Percentiles rank a stretch among this genome's conserved stretches.
phyloP scores from a whole-genome alignment of 495 filamentous ascomycete species.

The Trichoderma gamsii region DNA sequence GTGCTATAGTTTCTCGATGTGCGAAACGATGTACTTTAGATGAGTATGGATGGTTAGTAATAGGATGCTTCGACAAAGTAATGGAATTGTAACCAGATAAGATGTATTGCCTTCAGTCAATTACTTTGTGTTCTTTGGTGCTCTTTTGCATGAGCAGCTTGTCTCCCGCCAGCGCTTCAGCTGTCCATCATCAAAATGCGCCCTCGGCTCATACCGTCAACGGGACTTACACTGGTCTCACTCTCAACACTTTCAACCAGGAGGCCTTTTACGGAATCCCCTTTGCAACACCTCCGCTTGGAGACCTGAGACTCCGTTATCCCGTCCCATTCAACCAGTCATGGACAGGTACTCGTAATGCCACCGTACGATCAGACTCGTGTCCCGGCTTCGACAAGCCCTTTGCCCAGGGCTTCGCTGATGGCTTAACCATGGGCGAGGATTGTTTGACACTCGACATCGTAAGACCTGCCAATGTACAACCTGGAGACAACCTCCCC shows the following conservation, averaged over 20 bases:
- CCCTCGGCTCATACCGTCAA: conserved; percentile 1
- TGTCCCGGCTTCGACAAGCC: conserved; percentile 2
- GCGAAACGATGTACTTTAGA: neutral
- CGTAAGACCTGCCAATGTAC: neutral
- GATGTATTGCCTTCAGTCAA: neutral
- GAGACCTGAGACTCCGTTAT: neutral
- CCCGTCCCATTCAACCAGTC: conserved; percentile 1
- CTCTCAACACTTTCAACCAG: conserved; percentile 1
- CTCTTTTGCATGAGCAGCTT: neutral
- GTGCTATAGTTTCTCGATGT: neutral
- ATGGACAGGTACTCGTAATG: conserved; percentile 9
- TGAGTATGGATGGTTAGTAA: neutral
- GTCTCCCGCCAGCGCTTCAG: conserved; percentile 3
- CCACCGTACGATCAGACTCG: conserved; percentile 3
- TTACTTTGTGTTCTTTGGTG: neutral
- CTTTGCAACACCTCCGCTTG: neutral
- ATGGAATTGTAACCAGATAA: neutral
- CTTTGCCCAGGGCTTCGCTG: conserved; percentile 5
- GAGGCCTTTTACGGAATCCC: conserved; percentile 8
- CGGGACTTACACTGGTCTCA: conserved; percentile 6
- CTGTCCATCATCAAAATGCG: neutral
- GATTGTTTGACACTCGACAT: conserved; percentile 7
- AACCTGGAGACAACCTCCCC: neutral
- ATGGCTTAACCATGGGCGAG: conserved; percentile 12
- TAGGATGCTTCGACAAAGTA: neutral